Evolutionary conservation across 106 monocot genomes (phyloP).

Genomic region (Dendrobium huoshanense): DNA sequence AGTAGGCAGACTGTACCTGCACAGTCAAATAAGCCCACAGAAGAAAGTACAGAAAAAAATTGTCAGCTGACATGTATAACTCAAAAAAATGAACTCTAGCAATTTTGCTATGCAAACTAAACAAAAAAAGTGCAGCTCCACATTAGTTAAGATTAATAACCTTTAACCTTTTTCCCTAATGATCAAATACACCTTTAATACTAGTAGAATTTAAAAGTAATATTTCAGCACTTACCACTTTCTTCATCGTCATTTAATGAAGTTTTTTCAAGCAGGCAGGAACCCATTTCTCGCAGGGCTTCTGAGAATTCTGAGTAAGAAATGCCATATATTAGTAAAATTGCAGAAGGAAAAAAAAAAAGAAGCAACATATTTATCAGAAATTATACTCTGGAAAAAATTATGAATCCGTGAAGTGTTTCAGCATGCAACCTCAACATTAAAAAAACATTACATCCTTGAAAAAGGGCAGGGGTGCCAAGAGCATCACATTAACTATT

Average conservation of each 20-base stretch:
- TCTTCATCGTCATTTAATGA: slow-evolving; percentile 66
- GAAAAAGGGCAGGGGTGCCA: background rate
- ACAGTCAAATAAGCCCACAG: background rate
- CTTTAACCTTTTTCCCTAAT: too few relatives aligned
- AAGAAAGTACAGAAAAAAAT: background rate
- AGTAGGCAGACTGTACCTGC: background rate
- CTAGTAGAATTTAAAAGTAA: background rate
- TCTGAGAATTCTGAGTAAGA: slow-evolving; percentile 64
- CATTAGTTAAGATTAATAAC: too few relatives aligned
- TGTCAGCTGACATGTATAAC: background rate
- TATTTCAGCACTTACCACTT: slow-evolving; percentile 40
- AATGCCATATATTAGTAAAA: background rate
- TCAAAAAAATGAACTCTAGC: background rate
- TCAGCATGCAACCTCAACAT: background rate
- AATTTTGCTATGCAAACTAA: background rate
- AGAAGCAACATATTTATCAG: background rate
- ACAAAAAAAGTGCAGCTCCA: background rate
- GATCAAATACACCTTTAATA: too few relatives aligned
- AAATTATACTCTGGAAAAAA: background rate
- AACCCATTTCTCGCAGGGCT: slow-evolving; percentile 64
- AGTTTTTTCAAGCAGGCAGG: slow-evolving; percentile 68
- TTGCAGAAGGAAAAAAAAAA: background rate
- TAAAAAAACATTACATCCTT: background rate
- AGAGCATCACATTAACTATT: background rate
- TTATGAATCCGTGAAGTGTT: background rate